Conservation (phyloP, 331 rosid species). For the Acacia pycnantha region DNA sequence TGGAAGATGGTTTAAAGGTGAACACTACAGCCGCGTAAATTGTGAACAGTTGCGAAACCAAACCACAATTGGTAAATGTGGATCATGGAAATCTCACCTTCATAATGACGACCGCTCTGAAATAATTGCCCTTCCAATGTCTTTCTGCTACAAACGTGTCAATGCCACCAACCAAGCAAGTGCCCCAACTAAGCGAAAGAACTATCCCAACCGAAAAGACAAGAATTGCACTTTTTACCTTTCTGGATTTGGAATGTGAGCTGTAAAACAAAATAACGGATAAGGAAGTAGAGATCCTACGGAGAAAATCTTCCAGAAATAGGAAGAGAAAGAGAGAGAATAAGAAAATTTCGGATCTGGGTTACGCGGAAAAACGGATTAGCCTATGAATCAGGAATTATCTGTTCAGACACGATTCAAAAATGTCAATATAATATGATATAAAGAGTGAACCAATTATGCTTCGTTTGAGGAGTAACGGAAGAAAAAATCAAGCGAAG, state of each 20-base stretch:
- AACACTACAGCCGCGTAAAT: background rate
- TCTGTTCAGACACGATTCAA: background rate
- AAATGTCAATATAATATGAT: background rate
- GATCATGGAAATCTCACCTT: background rate
- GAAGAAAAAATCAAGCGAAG: background rate
- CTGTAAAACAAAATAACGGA: slow-evolving; percentile 18
- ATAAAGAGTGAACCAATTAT: background rate
- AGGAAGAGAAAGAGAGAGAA: background rate
- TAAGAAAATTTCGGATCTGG: slow-evolving; percentile 47
- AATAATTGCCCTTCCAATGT: slow-evolving; percentile 4
- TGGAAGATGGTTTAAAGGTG: background rate
- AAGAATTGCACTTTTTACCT: slow-evolving; percentile 15
- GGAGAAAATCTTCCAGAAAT: slow-evolving; percentile 13
- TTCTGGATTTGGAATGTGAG: slow-evolving; percentile 30
- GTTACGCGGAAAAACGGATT: slow-evolving; percentile 27
- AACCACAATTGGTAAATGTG: slow-evolving; percentile 26
- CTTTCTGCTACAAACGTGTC: slow-evolving; percentile 17
- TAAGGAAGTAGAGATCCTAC: slow-evolving; percentile 20
- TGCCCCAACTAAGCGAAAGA: slow-evolving; percentile 29
- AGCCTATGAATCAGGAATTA: slow-evolving; percentile 32
- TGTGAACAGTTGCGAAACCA: slow-evolving; percentile 14
- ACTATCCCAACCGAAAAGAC: background rate
- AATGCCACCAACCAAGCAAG: slow-evolving; percentile 21
- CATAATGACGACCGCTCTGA: background rate
- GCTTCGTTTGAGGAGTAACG: background rate